Evolutionary conservation across 495 filamentous ascomycete species (phyloP).

Genomic region (Aspergillus kassunensis): DNA sequence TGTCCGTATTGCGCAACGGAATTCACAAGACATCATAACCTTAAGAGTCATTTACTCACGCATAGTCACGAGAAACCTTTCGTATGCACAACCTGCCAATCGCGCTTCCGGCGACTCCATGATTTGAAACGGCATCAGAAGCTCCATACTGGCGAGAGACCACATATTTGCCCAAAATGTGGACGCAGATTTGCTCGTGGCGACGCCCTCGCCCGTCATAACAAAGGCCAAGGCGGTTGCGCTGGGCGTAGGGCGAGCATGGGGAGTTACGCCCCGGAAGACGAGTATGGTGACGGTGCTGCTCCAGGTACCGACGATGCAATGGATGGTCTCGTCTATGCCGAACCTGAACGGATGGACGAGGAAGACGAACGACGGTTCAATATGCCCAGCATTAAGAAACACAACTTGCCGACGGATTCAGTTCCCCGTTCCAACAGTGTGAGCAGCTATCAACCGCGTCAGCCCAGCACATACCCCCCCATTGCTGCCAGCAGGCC

Average conservation of each 20-base stretch:
- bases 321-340: constrained; percentile 75
- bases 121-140: constrained; percentile 96
- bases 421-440: constrained; percentile 37
- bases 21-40: constrained; percentile 95
- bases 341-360: constrained; percentile 59
- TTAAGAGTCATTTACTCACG: constrained; percentile 97
- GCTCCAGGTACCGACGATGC: constrained; percentile 56
- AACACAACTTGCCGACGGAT: constrained; percentile 53
- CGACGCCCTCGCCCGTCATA: constrained; percentile 90
- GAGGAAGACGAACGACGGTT: constrained; percentile 57
- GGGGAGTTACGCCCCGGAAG: constrained; percentile 78
- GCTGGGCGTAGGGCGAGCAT: constrained; percentile 85
- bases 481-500: constrained; percentile 53
- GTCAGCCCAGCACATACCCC: constrained; percentile 73
- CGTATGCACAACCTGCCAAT: constrained; percentile 80
- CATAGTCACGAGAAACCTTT: constrained; percentile 99
- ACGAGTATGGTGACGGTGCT: constrained; percentile 58
- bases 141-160: constrained; percentile 93
- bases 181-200: constrained; percentile 91
- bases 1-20: constrained; percentile 94
- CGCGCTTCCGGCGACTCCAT: constrained; percentile 87
- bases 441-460: constrained; percentile 54
- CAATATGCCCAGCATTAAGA: constrained; percentile 70
- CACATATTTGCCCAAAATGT: constrained; percentile 91
- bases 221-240: constrained; percentile 93